Evolutionary conservation across 176 grass and related monocot genomes (phyloP).

Genomic region (Ensete ventricosum): DNA sequence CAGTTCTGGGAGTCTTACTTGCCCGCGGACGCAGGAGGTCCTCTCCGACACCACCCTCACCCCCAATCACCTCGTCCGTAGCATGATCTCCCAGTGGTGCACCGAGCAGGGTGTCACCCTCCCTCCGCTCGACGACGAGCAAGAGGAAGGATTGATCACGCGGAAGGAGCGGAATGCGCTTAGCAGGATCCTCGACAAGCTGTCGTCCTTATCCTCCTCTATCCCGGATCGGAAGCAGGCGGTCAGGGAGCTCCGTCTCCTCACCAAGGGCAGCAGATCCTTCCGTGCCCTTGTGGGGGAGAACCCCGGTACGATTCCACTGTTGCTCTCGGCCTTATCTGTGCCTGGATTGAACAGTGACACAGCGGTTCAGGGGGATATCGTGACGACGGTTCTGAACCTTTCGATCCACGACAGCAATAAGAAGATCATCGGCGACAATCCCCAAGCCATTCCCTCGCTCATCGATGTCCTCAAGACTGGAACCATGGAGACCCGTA

Average conservation of each 20-base stretch:
- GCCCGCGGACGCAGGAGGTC: slow-evolving; percentile 53
- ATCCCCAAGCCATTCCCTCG: slow-evolving; percentile 45
- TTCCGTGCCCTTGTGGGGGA: slow-evolving; percentile 65
- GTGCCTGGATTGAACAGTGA: slow-evolving; percentile 36
- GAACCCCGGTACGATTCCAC: slow-evolving; percentile 46
- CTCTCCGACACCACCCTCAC: slow-evolving; percentile 40
- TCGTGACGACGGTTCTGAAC: slow-evolving; percentile 74
- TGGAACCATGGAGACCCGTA: slow-evolving; percentile 51
- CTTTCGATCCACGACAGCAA: slow-evolving; percentile 78
- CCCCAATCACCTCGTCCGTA: slow-evolving; percentile 45
- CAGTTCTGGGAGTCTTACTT: slow-evolving; percentile 40
- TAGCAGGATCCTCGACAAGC: slow-evolving; percentile 45
- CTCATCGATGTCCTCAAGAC: slow-evolving; percentile 54
- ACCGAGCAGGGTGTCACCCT: slow-evolving; percentile 37
- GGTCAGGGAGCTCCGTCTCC: slow-evolving; percentile 42
- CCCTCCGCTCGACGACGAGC: slow-evolving; percentile 23
- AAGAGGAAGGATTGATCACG: slow-evolving; percentile 28
- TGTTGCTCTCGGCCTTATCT: slow-evolving; percentile 40
- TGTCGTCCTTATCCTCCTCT: slow-evolving; percentile 40
- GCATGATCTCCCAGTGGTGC: slow-evolving; percentile 66
- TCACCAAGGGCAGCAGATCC: slow-evolving; percentile 53
- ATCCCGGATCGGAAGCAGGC: slow-evolving; percentile 48
- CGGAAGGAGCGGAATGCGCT: slow-evolving; percentile 42
- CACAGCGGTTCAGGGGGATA: slow-evolving; percentile 51
- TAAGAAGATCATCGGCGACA: slow-evolving; percentile 65